phyloP scores from a whole-genome alignment of 768 basidiomycete species.

The Kwoniella sp. region DNA sequence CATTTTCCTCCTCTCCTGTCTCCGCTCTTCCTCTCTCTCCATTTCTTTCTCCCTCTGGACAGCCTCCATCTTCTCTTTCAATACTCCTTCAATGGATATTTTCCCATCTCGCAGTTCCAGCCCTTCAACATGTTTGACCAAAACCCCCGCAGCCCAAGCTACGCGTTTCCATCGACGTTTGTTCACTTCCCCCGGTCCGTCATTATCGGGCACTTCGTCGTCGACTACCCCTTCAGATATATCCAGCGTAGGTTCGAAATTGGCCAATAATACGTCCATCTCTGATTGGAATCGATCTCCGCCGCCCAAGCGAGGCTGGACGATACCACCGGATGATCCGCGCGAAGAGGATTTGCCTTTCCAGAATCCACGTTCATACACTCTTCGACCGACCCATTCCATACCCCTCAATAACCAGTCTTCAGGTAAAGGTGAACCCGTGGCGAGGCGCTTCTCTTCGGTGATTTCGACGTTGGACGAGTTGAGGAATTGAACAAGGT shows the following conservation, averaged over 20 bases:
- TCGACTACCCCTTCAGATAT: slow-evolving; percentile 77
- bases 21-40: slow-evolving; percentile 68
- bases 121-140: slow-evolving; percentile 73
- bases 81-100: slow-evolving; percentile 59
- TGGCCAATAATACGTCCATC: slow-evolving; percentile 73
- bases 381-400: slow-evolving; percentile 89
- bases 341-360: slow-evolving; percentile 59
- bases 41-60: slow-evolving; percentile 68
- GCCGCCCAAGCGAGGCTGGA: slow-evolving; percentile 50
- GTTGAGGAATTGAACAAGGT: slow-evolving; percentile 68
- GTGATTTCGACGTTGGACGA: slow-evolving; percentile 59
- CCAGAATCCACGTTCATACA: slow-evolving; percentile 96
- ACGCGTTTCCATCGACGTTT: slow-evolving; percentile 72
- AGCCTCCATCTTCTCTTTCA: slow-evolving; percentile 67
- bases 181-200: slow-evolving; percentile 58
- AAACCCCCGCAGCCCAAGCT: slow-evolving; percentile 67
- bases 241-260: slow-evolving; percentile 59
- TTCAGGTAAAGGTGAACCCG: slow-evolving; percentile 75
- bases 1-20: slow-evolving; percentile 68
- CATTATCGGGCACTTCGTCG: slow-evolving; percentile 58
- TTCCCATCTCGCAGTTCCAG: slow-evolving; percentile 62
- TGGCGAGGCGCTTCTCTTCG: slow-evolving; percentile 62
- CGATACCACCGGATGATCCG: slow-evolving; percentile 33
- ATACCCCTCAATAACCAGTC: slow-evolving; percentile 95
- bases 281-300: slow-evolving; percentile 60